Percentiles rank a stretch among this genome's conserved stretches.
Evolutionary conservation across 306 rosid genomes (phyloP).

Genomic region (Casuarina equisetifolia): DNA sequence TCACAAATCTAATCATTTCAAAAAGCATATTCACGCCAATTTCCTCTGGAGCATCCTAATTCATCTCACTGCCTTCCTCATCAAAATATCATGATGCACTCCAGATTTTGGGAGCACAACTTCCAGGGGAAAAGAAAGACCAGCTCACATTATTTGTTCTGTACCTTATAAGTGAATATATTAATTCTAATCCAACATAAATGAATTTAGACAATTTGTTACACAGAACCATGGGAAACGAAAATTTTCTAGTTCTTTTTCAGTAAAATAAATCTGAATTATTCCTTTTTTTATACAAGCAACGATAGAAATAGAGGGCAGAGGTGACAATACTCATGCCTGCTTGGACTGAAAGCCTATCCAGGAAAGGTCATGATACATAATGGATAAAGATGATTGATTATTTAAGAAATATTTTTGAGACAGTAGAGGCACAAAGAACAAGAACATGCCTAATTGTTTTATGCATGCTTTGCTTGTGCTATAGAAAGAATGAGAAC

Average conservation of each 20-base stretch:
- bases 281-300: not conserved
- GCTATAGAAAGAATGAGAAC: conserved; percentile 2
- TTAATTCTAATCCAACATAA: not conserved
- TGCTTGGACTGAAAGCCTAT: not conserved
- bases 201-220: not conserved
- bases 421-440: not conserved
- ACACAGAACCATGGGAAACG: not conserved
- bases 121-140: not conserved
- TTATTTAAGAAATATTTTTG: not conserved
- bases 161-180: not conserved
- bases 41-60: not conserved
- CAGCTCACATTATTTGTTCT: not conserved
- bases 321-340: not conserved
- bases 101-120: not conserved
- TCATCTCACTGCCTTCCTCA: not conserved
- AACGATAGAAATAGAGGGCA: not conserved
- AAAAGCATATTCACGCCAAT: not conserved
- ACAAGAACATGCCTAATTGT: not conserved
- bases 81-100: not conserved
- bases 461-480: not conserved
- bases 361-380: not conserved
- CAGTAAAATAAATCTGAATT: not conserved
- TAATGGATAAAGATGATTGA: not conserved
- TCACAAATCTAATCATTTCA: conserved; percentile 4
- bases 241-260: not conserved